These are phyloP conservation scores for Wolfiporia cocos DNA, from an alignment of 1,284 basidiomycete species.

Conservation along the genomic window DNA sequence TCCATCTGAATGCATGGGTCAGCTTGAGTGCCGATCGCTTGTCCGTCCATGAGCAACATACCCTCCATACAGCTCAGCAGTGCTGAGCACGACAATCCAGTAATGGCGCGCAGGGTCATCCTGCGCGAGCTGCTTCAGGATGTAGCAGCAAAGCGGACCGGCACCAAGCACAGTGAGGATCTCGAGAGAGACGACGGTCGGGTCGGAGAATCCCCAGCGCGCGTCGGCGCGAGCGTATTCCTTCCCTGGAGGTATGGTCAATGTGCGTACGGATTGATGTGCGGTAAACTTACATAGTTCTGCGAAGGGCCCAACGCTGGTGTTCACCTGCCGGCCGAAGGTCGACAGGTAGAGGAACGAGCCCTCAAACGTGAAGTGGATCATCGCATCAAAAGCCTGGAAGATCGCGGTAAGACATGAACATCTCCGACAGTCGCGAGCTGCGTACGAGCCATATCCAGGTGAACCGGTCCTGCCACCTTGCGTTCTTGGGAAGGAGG, in stretches of 20 bases:
- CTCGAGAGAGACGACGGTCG: conserved; percentile 75
- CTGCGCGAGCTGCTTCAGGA: conserved; percentile 56
- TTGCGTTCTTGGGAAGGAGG: conserved; percentile 55
- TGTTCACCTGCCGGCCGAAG: conserved; percentile 68
- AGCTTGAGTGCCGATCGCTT: neutral
- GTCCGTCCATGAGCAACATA: conserved; percentile 24
- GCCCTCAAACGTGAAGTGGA: conserved; percentile 75
- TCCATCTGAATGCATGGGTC: conserved; percentile 44
- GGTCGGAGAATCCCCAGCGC: conserved; percentile 74
- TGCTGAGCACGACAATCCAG: conserved; percentile 73
- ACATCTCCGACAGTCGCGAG: neutral
- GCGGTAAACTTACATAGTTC: conserved; percentile 67
- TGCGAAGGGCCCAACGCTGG: conserved; percentile 64
- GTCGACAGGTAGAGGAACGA: conserved; percentile 72
- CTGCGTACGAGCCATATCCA: conserved; percentile 67
- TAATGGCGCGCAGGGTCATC: conserved; percentile 68
- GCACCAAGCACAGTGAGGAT: conserved; percentile 76
- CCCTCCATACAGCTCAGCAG: conserved; percentile 76
- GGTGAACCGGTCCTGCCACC: conserved; percentile 55
- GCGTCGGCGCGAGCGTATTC: conserved; percentile 75
- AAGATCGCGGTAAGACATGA: neutral
- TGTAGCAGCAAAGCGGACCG: conserved; percentile 65
- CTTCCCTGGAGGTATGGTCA: conserved; percentile 45
- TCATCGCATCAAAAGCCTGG: conserved; percentile 71
- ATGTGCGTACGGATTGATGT: too few relatives aligned